Conservation (phyloP, 257 asterid species). For the Fraxinus anomala region DNA sequence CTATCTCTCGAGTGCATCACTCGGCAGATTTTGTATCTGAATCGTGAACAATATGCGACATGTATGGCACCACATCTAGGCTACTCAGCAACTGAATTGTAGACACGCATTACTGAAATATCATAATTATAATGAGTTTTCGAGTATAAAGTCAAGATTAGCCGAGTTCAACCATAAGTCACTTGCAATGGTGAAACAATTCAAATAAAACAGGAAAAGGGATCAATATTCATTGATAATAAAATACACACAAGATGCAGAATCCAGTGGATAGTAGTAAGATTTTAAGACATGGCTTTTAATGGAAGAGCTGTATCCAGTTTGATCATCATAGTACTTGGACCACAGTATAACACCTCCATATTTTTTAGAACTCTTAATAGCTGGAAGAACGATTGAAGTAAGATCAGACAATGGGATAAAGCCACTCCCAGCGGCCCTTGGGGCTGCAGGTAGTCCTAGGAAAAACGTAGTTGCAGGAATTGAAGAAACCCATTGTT, state of each 20-base stretch:
- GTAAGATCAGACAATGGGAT: slow-evolving; percentile 46
- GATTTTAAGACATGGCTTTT: slow-evolving; percentile 44
- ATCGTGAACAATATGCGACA: too few species aligned
- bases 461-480: slow-evolving; percentile 50
- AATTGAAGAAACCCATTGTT: slow-evolving; percentile 47
- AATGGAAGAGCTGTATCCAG: slow-evolving; percentile 59
- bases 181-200: too few species aligned
- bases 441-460: slow-evolving; percentile 64
- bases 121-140: too few species aligned
- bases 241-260: not conserved
- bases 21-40: too few species aligned
- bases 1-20: too few species aligned
- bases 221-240: too few species aligned
- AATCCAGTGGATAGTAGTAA: not conserved
- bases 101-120: too few species aligned
- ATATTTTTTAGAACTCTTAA: slow-evolving; percentile 52
- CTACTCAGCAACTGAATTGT: too few species aligned
- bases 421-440: slow-evolving; percentile 65
- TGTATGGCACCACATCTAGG: too few species aligned
- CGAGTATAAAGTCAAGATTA: too few species aligned
- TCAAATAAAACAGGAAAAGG: too few species aligned
- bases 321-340: slow-evolving; percentile 54
- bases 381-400: slow-evolving; percentile 52
- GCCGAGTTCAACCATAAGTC: too few species aligned
- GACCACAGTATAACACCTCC: slow-evolving; percentile 77